Evolutionary conservation across 129 eudicot species (phyloP).

Genomic region (Flaveria bidentis): DNA sequence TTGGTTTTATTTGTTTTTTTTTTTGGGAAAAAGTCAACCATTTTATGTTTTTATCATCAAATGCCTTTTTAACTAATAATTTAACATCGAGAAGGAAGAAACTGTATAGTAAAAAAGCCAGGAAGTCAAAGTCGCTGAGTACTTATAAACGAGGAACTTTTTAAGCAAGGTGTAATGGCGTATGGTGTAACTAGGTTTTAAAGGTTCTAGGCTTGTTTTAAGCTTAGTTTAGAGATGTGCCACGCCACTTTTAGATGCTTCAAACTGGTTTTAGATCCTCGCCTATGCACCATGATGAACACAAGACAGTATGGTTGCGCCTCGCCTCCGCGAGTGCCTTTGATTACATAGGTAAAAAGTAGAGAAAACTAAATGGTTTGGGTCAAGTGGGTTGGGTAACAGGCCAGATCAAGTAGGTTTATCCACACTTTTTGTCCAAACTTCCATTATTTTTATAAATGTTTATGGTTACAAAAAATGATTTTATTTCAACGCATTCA

Average conservation of each 20-base stretch:
- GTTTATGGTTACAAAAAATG: background rate
- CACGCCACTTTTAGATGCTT: too few relatives aligned
- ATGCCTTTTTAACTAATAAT: background rate
- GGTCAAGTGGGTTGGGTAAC: background rate
- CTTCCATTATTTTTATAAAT: background rate
- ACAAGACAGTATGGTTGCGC: too few relatives aligned
- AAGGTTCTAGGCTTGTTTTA: too few relatives aligned
- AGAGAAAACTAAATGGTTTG: background rate
- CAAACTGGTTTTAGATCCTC: too few relatives aligned
- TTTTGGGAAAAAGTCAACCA: slow-evolving; percentile 17
- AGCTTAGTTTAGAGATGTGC: too few relatives aligned
- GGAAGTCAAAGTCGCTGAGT: too few relatives aligned
- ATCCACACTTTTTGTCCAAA: background rate
- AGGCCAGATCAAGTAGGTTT: background rate
- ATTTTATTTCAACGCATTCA: background rate
- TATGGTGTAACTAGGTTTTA: too few relatives aligned
- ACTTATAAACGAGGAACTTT: too few relatives aligned
- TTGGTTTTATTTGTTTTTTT: slow-evolving; percentile 13
- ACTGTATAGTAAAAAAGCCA: background rate
- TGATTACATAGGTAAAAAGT: background rate
- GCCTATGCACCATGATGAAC: too few relatives aligned
- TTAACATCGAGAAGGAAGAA: background rate
- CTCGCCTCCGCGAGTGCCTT: too few relatives aligned
- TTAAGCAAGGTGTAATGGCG: too few relatives aligned
- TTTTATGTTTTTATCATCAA: slow-evolving; percentile 12